Evolutionary conservation across 225 moss, liverwort and hornwort species (phyloP).

Genomic region (Antitrichia curtipendula): DNA sequence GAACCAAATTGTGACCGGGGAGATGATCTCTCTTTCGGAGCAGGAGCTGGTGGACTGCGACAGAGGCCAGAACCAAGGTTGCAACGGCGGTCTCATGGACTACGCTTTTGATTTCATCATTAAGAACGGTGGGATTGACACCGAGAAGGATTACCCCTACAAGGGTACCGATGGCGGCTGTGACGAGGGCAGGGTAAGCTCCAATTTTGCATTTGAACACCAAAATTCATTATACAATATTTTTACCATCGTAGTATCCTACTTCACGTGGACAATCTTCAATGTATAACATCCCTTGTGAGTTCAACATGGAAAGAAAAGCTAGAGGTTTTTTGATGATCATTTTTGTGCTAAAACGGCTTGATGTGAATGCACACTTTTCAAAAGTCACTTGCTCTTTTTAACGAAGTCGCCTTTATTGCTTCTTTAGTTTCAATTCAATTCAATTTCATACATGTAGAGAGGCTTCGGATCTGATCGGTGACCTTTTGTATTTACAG

Average conservation of each 20-base stretch:
- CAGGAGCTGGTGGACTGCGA: conserved; percentile 90
- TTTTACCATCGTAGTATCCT: background rate
- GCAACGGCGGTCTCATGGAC: conserved; percentile 81
- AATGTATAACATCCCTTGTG: background rate
- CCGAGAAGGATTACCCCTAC: conserved; percentile 70
- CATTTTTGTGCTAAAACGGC: background rate
- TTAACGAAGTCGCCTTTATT: background rate
- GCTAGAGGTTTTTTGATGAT: background rate
- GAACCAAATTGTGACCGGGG: conserved; percentile 54
- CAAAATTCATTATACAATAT: background rate
- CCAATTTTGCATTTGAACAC: background rate
- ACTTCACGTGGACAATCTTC: too few species aligned
- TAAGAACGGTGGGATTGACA: conserved; percentile 63
- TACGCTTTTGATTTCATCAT: conserved; percentile 75
- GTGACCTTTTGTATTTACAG: background rate
- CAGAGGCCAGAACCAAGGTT: conserved; percentile 47
- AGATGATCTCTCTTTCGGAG: conserved; percentile 54
- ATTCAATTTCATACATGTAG: background rate
- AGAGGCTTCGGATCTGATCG: background rate
- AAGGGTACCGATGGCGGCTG: conserved; percentile 39
- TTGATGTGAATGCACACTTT: background rate
- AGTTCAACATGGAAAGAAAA: too few species aligned
- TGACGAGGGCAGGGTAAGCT: conserved; percentile 52
- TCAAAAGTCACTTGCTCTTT: background rate
- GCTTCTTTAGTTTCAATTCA: background rate